Percentiles rank a stretch among this genome's conserved stretches.
phyloP scores from a whole-genome alignment of 805 yeast species.

The Candida argentea region DNA sequence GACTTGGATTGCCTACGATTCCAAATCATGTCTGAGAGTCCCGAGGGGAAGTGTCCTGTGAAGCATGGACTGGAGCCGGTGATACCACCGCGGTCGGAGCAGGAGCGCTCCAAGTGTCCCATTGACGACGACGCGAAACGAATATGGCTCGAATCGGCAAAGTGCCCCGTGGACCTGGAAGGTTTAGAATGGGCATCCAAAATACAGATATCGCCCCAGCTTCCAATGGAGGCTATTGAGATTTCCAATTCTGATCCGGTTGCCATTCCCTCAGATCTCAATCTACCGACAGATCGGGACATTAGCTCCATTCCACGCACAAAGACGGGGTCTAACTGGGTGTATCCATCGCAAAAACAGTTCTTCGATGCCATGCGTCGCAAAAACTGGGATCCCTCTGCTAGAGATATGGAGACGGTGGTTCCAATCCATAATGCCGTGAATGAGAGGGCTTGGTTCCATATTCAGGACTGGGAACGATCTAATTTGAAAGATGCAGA shows the following conservation, averaged over 20 bases:
- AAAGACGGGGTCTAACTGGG: slow-evolving; percentile 58
- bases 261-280: slow-evolving; percentile 1
- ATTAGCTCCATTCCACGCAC: slow-evolving; percentile 79
- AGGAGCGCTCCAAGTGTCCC: slow-evolving; percentile 42
- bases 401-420: slow-evolving; percentile 75
- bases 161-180: slow-evolving; percentile 60
- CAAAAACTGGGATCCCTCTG: slow-evolving; percentile 78
- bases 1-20: not conserved
- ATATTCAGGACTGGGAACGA: slow-evolving; percentile 75
- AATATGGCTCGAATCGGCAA: slow-evolving; percentile 24
- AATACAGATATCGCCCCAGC: slow-evolving; percentile 17
- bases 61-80: too few relatives aligned
- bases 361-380: slow-evolving; percentile 91
- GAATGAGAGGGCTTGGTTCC: slow-evolving; percentile 87
- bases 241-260: slow-evolving; percentile 6
- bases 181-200: slow-evolving; percentile 45
- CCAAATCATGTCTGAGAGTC: too few relatives aligned
- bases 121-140: slow-evolving; percentile 37
- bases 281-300: slow-evolving; percentile 65
- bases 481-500: slow-evolving; percentile 38
- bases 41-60: too few relatives aligned
- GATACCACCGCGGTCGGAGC: too few relatives aligned
- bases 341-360: slow-evolving; percentile 92
- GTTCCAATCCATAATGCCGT: slow-evolving; percentile 93
- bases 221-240: slow-evolving; percentile 32